Evolutionary conservation across 2,329 filamentous ascomycete species (phyloP), one percentile per base, ranked within the genome.

Genomic region (Aspergillus udagawae): DNA sequence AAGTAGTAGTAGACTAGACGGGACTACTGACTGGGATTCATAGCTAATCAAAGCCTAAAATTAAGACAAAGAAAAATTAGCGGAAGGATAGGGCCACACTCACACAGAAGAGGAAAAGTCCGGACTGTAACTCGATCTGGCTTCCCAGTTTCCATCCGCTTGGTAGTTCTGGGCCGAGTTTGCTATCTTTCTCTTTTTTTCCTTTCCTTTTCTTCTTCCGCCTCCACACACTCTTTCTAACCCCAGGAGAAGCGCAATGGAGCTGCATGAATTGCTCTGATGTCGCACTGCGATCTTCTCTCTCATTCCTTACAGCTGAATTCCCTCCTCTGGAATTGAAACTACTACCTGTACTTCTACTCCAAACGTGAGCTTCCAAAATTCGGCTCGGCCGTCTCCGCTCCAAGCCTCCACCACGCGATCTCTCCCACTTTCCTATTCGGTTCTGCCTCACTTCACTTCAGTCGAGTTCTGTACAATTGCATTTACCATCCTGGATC

Each of bases 121-220:
- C n/a, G 6, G 49, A 41, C 9, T 41, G 4, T 14, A 47, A 42
- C 51, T 56, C 54, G 52, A 38, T 27, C 52, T 25, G 25, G 23
- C 32, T 52, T 52, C 38, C 23, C 14, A 58, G 50, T 32, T 56
- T 47, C 51, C 14, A 53, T 47, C 44, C 48, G 17, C 20, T 21
- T 29, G 52, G 35, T 20, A n/a, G 21, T 17, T 23, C 23, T 9
- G 25, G 32, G 32, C 35, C 14, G 27, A 41, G 20, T 35, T 28
- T 23, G 27, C 8, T 54, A 10, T 42, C 49, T 25, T 48, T 28
- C 29, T 32, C 47, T 51, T 50, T 52, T 49, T 38, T 41, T 21
- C 42, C 42, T 57, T 54, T 50, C 49, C 20, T 45, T 52, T 52
- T 23, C 50, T 45, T 38, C 41, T 5, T 42, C 49, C 47, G 20